These are phyloP conservation scores for Bisporella sp. DNA, from an alignment of 2,329 filamentous ascomycete species.

Conservation along the genomic window DNA sequence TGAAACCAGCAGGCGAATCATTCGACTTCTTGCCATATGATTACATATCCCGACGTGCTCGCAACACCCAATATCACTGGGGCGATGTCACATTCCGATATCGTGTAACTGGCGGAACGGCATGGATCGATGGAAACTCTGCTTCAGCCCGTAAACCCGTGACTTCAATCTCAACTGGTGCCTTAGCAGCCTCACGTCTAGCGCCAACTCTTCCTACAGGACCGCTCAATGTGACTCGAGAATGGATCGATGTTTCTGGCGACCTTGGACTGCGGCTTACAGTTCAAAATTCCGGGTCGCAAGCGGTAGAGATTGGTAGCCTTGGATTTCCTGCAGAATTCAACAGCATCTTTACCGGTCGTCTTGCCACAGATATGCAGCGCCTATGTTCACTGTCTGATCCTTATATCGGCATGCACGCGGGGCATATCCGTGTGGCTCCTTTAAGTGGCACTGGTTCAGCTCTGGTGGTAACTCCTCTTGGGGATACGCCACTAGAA, in stretches of 20 bases:
- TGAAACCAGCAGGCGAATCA: constrained; percentile 31
- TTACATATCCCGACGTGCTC: constrained; percentile 37
- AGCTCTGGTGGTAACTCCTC: constrained; percentile 42
- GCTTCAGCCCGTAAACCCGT: constrained; percentile 34
- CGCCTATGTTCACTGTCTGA: constrained; percentile 47
- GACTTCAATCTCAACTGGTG: constrained; percentile 22
- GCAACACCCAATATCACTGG: constrained; percentile 49
- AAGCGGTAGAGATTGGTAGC: constrained; percentile 44
- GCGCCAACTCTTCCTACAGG: constrained; percentile 33
- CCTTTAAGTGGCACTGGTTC: constrained; percentile 45
- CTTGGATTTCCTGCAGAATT: constrained; percentile 53
- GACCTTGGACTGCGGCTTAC: constrained; percentile 47
- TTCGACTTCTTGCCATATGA: constrained; percentile 53
- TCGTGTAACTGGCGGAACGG: constrained; percentile 30
- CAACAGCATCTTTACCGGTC: constrained; percentile 53
- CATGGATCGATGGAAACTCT: constrained; percentile 43
- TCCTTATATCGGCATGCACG: constrained; percentile 53
- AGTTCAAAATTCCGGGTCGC: constrained; percentile 36
- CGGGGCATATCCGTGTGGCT: constrained; percentile 47
- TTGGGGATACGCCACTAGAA: constrained; percentile 43
- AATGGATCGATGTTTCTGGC: constrained; percentile 41
- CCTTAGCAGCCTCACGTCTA: constrained; percentile 35
- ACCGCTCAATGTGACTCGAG: constrained; percentile 40
- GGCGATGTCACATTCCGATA: constrained; percentile 52
- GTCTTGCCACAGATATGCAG: constrained; percentile 40